These are phyloP conservation scores for Exophiala sp. DNA, from an alignment of 2,329 filamentous ascomycete genomes.

Conservation along the genomic window DNA sequence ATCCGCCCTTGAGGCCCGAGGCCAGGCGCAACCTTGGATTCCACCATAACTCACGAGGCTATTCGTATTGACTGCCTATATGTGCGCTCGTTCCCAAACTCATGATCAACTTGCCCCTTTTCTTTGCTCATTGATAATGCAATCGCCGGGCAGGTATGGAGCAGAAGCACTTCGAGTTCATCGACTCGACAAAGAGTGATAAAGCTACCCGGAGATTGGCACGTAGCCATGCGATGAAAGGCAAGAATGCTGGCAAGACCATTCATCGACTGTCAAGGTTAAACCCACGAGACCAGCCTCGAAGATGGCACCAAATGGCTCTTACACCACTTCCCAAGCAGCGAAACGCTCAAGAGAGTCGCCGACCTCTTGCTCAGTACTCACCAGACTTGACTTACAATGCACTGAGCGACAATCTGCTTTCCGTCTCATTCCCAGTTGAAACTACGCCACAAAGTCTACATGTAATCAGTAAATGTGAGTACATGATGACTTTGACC, in stretches of 20 bases:
- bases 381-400: neutral
- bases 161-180: neutral
- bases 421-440: neutral
- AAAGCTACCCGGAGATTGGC: neutral
- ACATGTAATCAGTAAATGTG: neutral
- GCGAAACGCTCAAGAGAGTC: neutral
- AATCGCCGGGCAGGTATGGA: too few relatives aligned
- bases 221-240: constrained; percentile 4
- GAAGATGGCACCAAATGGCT: too few relatives aligned
- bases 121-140: too few relatives aligned
- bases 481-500: neutral
- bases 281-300: neutral
- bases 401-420: neutral
- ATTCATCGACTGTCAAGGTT: constrained; percentile 1
- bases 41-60: too few relatives aligned
- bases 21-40: too few relatives aligned
- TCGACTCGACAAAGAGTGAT: neutral
- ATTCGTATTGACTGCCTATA: too few relatives aligned
- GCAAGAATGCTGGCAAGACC: constrained; percentile 1
- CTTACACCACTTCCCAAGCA: neutral
- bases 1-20: too few relatives aligned
- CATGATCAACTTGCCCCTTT: too few relatives aligned
- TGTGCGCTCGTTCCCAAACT: too few relatives aligned
- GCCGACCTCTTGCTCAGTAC: neutral
- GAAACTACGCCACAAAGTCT: neutral